A percentile compares a stretch with the other conserved stretches of the same genome.
phyloP scores from a whole-genome alignment of 2,329 filamentous ascomycete species.

The Aspergillus carbonarius region DNA sequence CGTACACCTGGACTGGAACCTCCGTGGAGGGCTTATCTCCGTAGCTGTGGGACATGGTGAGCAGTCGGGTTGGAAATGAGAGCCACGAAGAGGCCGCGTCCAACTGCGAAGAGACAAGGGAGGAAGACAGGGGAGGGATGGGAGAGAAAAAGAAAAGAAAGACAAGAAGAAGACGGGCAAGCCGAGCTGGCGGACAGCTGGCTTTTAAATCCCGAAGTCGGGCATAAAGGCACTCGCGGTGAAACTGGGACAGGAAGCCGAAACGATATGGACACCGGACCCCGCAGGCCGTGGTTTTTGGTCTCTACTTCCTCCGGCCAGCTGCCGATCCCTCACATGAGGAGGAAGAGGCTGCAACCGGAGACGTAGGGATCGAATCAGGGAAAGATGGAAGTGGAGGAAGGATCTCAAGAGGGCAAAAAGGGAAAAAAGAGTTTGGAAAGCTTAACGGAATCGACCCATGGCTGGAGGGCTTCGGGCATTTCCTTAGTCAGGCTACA shows the following conservation, averaged over 20 bases:
- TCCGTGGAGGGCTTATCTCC: not conserved
- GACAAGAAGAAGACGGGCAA: not conserved
- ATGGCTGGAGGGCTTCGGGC: not conserved
- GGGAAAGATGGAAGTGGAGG: not conserved
- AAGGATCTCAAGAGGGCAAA: not conserved
- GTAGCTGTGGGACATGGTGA: not conserved
- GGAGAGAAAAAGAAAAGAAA: not conserved
- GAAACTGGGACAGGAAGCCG: not conserved
- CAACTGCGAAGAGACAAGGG: not conserved
- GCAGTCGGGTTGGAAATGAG: not conserved
- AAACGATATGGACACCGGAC: not conserved
- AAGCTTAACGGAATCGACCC: not conserved
- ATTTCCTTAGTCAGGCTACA: not conserved
- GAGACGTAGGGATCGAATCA: not conserved
- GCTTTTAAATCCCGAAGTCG: not conserved
- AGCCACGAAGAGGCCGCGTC: not conserved
- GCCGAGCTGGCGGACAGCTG: not conserved
- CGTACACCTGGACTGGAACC: not conserved
- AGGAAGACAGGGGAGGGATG: not conserved
- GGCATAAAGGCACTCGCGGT: not conserved
- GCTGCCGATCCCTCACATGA: constrained; percentile 7
- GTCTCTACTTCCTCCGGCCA: not conserved
- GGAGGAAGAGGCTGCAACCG: not conserved
- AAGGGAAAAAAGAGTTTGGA: not conserved
- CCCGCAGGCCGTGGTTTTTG: not conserved